phyloP scores from a whole-genome alignment of 1,284 basidiomycete species.

The Rhodotorula sp. region DNA sequence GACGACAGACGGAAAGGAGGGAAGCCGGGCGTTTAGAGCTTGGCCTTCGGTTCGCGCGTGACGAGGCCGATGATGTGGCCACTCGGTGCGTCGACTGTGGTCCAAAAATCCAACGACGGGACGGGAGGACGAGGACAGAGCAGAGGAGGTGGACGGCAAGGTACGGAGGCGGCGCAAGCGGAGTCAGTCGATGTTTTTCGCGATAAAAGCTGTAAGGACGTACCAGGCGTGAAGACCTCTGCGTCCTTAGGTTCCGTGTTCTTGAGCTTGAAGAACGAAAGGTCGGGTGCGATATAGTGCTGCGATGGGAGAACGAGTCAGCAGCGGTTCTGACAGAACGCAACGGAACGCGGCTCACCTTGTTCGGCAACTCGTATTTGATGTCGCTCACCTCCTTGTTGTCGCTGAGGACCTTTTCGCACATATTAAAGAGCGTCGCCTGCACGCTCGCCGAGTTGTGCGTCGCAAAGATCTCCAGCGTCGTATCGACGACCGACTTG shows the following conservation, averaged over 20 bases:
- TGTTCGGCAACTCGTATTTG: constrained; percentile 82
- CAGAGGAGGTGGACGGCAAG: neutral
- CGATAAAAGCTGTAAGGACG: neutral
- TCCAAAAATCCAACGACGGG: too few species aligned
- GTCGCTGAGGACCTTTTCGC: constrained; percentile 64
- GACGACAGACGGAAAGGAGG: neutral
- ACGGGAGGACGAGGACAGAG: neutral
- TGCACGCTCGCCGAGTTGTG: constrained; percentile 91
- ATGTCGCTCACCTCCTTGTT: constrained; percentile 65
- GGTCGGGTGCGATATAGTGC: constrained; percentile 65
- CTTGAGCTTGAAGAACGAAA: constrained; percentile 38
- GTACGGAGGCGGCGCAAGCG: neutral
- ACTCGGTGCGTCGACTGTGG: constrained; percentile 36
- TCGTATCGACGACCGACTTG: constrained; percentile 61
- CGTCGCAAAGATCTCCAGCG: constrained; percentile 76
- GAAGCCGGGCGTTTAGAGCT: constrained; percentile 19
- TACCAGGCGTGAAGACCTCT: constrained; percentile 44
- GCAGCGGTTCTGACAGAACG: neutral
- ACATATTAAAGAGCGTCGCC: constrained; percentile 74
- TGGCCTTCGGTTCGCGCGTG: constrained; percentile 29
- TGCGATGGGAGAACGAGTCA: neutral
- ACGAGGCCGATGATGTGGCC: constrained; percentile 46
- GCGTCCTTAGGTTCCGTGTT: constrained; percentile 41
- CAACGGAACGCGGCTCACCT: constrained; percentile 29
- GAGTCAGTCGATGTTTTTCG: neutral